A percentile compares a stretch with the other conserved stretches of the same genome.
Conservation (phyloP, 306 rosid genomes). For the Cucumis sativus region Cucumber_9930_V3 NC_026657.2:9342501-9343000, state of each 20-base stretch:
- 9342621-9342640: neutral
- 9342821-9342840: conserved; percentile 15
- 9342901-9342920: conserved; percentile 42
- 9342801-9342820: conserved; percentile 15
- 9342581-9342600: neutral
- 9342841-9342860: conserved; percentile 5
- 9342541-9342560: neutral
- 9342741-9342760: conserved; percentile 86
- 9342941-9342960: conserved; percentile 26
- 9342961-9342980: conserved; percentile 9
- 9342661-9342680: neutral
- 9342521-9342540: neutral
- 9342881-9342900: conserved; percentile 55
- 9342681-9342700: conserved; percentile 23
- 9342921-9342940: conserved; percentile 23
- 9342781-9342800: conserved; percentile 11
- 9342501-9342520: neutral
- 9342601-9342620: neutral
- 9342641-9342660: neutral
- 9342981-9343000: conserved; percentile 27
- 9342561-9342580: neutral
- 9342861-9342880: conserved; percentile 10
- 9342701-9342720: conserved; percentile 36
- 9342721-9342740: conserved; percentile 43
- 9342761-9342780: conserved; percentile 15